Base-by-base conservation (phyloP, 176 grass and related monocot species). In the Oryza officinalis region DNA sequence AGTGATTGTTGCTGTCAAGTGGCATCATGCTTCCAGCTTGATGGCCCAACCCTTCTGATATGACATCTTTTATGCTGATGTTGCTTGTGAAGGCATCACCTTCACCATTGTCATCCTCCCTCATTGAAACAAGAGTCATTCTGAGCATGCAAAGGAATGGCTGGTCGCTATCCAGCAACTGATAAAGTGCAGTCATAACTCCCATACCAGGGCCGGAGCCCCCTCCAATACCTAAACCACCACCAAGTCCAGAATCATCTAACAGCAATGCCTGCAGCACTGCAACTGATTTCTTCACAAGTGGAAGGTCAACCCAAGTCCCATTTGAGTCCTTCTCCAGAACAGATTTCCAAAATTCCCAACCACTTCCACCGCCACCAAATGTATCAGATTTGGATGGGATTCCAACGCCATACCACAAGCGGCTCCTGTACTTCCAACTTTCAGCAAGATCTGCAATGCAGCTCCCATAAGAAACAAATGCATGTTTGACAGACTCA, bases 71-170 rank as follows among this genome's bases (percentile, higher is more conserved):
- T 81, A 88, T 79, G 84, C 85, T 92, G 54, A 60, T 83, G 41
- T 87, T 89, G 63, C 88, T 86, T 60, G 77, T 87, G 81, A 96
- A 90, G 78, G 86, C 80, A 67, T 96, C 96, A 45, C 87, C 78
- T 83, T 94, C 91, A 72, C 93, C 89, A 68, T 86, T 90, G 72
- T 98, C 93, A 84, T 98, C 93, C 75, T 98, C 96, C 87, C 96
- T 94, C 96, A 98, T 92, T 13, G 93, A 95, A 90, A 90, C 89
- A 92, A 98, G 96, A 76, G 89, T 90, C 93, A 94, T 90, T 76
- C 96, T 85, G 22, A 98, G 91, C 96, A 98, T 98, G 74, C 96
- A 98, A 80, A 98, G 87, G 91, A 98, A 98, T 83, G 96, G 96
- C 67, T 98, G 96, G 63, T 98, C 96, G 13, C 96, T 98, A 81